phyloP scores from a whole-genome alignment of 2,329 filamentous ascomycete species.

The Exserohilum rostratum region DNA sequence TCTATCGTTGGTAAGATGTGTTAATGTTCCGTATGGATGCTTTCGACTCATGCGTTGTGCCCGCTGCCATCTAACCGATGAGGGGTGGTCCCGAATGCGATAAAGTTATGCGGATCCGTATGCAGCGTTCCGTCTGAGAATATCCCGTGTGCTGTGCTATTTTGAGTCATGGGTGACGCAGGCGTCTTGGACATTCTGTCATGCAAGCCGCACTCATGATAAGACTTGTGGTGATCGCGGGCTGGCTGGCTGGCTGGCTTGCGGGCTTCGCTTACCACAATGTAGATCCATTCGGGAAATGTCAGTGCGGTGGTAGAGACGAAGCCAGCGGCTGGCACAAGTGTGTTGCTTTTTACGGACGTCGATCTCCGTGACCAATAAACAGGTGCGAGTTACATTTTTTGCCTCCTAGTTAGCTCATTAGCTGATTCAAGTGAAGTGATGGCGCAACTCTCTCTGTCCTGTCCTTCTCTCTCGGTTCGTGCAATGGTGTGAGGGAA shows the following conservation, averaged over 20 bases:
- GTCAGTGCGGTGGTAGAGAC: not conserved
- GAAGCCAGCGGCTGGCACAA: too few species aligned
- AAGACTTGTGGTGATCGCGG: not conserved
- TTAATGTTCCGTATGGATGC: not conserved
- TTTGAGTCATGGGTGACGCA: not conserved
- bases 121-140: not conserved
- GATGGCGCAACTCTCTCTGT: too few species aligned
- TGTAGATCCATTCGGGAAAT: not conserved
- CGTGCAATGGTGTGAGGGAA: too few species aligned
- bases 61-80: conserved; percentile 7
- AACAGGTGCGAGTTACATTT: too few species aligned
- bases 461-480: too few species aligned
- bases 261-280: not conserved
- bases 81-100: not conserved
- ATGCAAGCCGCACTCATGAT: not conserved
- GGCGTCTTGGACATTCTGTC: not conserved
- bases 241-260: not conserved
- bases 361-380: not conserved
- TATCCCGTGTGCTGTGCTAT: not conserved
- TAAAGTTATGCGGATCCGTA: conserved; percentile 3
- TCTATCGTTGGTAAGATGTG: not conserved
- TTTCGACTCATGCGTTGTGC: conserved; percentile 1
- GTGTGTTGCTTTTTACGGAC: not conserved
- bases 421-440: not conserved
- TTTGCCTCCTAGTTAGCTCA: too few species aligned